Percentiles rank a stretch among this genome's conserved stretches.
These are phyloP conservation scores for Elsinoe arachidis DNA, from an alignment of 2,329 filamentous ascomycete species.

Conservation along the genomic window DNA sequence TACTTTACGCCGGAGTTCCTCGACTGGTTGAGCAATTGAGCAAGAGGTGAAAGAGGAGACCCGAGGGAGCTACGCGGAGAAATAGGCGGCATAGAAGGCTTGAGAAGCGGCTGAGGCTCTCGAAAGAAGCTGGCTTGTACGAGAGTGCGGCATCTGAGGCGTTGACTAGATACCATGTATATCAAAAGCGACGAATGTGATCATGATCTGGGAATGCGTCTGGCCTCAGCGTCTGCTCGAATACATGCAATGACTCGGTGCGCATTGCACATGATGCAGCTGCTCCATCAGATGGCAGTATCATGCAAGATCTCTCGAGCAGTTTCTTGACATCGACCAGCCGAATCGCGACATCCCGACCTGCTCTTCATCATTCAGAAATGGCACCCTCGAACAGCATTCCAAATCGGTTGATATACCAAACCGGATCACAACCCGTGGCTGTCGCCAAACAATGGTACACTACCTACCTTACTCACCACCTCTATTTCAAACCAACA, in stretches of 20 bases:
- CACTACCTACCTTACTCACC: too few species aligned
- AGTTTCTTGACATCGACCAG: too few species aligned
- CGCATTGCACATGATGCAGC: neutral
- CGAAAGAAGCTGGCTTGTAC: neutral
- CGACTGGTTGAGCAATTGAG: conserved; percentile 46
- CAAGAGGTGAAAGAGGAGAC: neutral
- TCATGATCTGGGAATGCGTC: neutral
- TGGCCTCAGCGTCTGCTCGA: neutral
- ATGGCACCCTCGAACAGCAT: too few species aligned
- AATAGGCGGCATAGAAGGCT: neutral
- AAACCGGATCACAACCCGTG: too few species aligned
- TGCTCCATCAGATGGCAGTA: too few species aligned
- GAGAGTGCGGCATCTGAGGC: neutral
- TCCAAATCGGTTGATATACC: too few species aligned
- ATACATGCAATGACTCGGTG: neutral
- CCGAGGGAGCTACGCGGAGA: neutral
- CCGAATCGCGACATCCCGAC: too few species aligned
- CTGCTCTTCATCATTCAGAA: too few species aligned
- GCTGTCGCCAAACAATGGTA: too few species aligned
- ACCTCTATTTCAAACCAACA: too few species aligned
- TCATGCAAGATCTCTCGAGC: too few species aligned
- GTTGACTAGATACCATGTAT: conserved; percentile 11
- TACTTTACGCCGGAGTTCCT: conserved; percentile 83
- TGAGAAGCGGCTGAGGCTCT: neutral
- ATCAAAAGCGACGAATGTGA: conserved; percentile 6